phyloP scores from a whole-genome alignment of 176 grass and related monocot genomes.

The Aegilops sharonensis region DNA sequence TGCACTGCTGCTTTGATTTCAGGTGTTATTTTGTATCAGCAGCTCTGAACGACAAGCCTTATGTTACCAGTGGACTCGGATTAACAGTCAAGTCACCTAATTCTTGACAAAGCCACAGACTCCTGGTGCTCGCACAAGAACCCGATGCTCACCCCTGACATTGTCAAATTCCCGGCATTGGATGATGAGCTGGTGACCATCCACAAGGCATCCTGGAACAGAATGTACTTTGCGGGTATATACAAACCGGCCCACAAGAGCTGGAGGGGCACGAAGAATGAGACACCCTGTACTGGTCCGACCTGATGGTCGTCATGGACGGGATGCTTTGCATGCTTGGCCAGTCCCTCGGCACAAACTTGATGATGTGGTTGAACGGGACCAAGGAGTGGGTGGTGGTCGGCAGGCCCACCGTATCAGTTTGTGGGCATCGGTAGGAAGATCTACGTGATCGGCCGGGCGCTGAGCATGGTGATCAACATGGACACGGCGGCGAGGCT shows the following conservation, averaged over 20 bases:
- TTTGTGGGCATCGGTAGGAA: slow-evolving; percentile 49
- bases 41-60: slow-evolving; percentile 54
- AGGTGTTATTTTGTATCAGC: not conserved
- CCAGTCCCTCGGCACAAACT: slow-evolving; percentile 22
- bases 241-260: slow-evolving; percentile 39
- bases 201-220: slow-evolving; percentile 52
- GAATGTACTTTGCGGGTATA: slow-evolving; percentile 48
- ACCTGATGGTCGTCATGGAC: slow-evolving; percentile 45
- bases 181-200: slow-evolving; percentile 61
- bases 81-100: slow-evolving; percentile 52
- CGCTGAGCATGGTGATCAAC: slow-evolving; percentile 46
- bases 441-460: slow-evolving; percentile 50
- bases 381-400: slow-evolving; percentile 46
- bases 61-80: slow-evolving; percentile 48
- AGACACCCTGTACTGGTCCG: slow-evolving; percentile 50
- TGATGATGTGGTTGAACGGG: slow-evolving; percentile 62
- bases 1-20: no score
- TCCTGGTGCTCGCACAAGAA: slow-evolving; percentile 54
- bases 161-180: slow-evolving; percentile 49
- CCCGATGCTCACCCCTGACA: slow-evolving; percentile 52
- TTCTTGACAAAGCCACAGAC: slow-evolving; percentile 52
- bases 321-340: slow-evolving; percentile 15
- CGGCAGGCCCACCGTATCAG: slow-evolving; percentile 41
- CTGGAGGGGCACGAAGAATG: slow-evolving; percentile 46
- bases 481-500: slow-evolving; percentile 44